A percentile compares a stretch with the other conserved stretches of the same genome.
These are phyloP conservation scores for Lojkania enalia DNA, from an alignment of 2,329 filamentous ascomycete species.

Conservation along the genomic window DNA sequence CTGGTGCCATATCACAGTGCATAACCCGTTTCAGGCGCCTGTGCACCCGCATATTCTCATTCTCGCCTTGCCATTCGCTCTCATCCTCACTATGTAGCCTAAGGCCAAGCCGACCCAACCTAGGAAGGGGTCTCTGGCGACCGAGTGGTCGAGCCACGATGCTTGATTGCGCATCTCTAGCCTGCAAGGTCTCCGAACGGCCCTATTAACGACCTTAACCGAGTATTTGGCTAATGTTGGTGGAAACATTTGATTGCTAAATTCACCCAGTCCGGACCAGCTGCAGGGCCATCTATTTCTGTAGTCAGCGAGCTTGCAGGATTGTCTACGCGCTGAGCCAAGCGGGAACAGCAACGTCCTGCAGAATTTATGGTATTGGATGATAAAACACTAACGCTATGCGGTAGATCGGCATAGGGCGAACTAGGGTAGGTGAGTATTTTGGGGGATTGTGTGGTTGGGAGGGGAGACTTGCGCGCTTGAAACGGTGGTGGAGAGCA, in stretches of 20 bases:
- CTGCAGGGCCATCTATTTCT: constrained; percentile 14
- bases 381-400: too few relatives aligned
- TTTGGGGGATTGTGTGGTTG: constrained; percentile 9
- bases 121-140: too few relatives aligned
- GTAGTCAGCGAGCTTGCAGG: too few relatives aligned
- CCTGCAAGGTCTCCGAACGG: constrained; percentile 3
- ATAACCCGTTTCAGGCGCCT: constrained; percentile 26
- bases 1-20: constrained; percentile 10
- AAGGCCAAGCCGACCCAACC: too few relatives aligned
- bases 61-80: constrained; percentile 2
- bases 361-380: too few relatives aligned
- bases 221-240: not conserved
- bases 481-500: constrained; percentile 30
- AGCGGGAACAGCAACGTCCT: too few relatives aligned
- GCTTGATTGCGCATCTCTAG: constrained; percentile 18
- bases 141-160: too few relatives aligned
- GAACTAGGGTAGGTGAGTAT: constrained; percentile 11
- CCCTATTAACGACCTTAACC: constrained; percentile 7
- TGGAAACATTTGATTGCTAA: constrained; percentile 14
- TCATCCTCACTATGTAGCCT: too few relatives aligned
- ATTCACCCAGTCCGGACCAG: not conserved
- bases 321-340: constrained; percentile 34
- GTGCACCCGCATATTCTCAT: constrained; percentile 1
- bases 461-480: constrained; percentile 8
- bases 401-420: not conserved